phyloP scores from a whole-genome alignment of 2,329 filamentous ascomycete species.

The Fusarium lateritium region DNA sequence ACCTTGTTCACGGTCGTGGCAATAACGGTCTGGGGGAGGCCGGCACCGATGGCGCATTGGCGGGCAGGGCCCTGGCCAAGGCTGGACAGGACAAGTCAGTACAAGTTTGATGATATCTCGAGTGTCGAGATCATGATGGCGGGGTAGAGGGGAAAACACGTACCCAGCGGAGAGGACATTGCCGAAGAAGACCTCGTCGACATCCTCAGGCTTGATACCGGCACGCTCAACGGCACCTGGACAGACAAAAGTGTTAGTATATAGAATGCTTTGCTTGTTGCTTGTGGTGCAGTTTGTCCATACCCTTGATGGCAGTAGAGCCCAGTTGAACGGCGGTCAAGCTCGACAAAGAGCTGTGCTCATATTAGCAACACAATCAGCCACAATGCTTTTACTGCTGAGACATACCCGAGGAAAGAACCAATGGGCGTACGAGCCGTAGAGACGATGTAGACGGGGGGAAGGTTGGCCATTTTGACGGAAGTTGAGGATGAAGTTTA shows the following conservation, averaged over 20 bases:
- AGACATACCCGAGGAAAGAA: constrained; percentile 87
- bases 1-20: constrained; percentile 99
- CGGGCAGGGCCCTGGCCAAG: constrained; percentile 96
- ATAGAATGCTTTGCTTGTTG: not conserved
- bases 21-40: constrained; percentile 83
- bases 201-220: constrained; percentile 88
- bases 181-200: constrained; percentile 97
- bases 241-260: constrained; percentile 9
- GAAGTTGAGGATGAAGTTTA: constrained; percentile 30
- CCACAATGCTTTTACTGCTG: not conserved
- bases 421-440: constrained; percentile 91
- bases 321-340: constrained; percentile 90
- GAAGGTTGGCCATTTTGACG: constrained; percentile 80
- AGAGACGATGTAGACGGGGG: constrained; percentile 96
- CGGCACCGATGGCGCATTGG: constrained; percentile 92
- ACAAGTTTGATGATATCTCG: constrained; percentile 6
- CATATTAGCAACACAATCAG: constrained; percentile 38
- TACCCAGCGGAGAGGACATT: constrained; percentile 98
- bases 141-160: constrained; percentile 47
- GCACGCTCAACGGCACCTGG: constrained; percentile 85
- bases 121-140: constrained; percentile 16
- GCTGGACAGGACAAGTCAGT: constrained; percentile 62
- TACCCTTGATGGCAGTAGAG: constrained; percentile 93
- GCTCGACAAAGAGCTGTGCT: constrained; percentile 84
- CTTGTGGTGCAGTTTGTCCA: constrained; percentile 36